Conservation (phyloP, 305 asterid genomes). For the Fraxinus dipetala region DNA sequence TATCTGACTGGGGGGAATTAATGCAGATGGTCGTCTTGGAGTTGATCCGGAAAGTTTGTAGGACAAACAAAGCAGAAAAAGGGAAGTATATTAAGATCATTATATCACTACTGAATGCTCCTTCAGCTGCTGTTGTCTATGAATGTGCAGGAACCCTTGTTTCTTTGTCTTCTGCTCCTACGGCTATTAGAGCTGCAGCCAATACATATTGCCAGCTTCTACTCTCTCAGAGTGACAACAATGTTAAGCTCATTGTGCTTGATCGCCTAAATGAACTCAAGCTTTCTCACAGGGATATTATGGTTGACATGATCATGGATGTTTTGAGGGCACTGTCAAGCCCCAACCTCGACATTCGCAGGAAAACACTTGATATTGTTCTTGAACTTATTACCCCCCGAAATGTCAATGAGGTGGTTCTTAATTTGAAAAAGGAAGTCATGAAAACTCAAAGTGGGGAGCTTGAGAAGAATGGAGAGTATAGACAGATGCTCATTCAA, state of each 20-base stretch:
- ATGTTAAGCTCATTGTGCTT: conserved; percentile 88
- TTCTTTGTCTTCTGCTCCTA: conserved; percentile 91
- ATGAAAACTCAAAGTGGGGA: conserved; percentile 83
- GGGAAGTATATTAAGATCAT: conserved; percentile 91
- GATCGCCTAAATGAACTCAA: conserved; percentile 91
- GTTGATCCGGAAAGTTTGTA: conserved; percentile 82
- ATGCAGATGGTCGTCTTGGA: conserved; percentile 94
- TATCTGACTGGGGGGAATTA: conserved; percentile 86
- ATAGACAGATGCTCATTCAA: conserved; percentile 56
- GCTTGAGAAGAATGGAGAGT: conserved; percentile 53
- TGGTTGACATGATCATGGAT: conserved; percentile 96
- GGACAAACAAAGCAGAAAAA: conserved; percentile 83
- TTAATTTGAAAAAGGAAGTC: conserved; percentile 87
- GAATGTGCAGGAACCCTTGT: conserved; percentile 99
- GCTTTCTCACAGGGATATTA: conserved; percentile 69
- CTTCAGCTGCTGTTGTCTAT: conserved; percentile 87
- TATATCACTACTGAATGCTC: conserved; percentile 67
- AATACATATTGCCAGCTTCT: conserved; percentile 94
- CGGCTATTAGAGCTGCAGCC: conserved; percentile 93
- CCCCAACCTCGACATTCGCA: conserved; percentile 84
- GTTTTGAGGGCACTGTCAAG: conserved; percentile 90
- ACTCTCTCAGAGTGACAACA: conserved; percentile 88
- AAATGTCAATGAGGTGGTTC: conserved; percentile 89
- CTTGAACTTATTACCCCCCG: conserved; percentile 83
- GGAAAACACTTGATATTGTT: conserved; percentile 90